Conservation (phyloP, 148 eudicot species). For the Rhododendron kiyosumense region DNA sequence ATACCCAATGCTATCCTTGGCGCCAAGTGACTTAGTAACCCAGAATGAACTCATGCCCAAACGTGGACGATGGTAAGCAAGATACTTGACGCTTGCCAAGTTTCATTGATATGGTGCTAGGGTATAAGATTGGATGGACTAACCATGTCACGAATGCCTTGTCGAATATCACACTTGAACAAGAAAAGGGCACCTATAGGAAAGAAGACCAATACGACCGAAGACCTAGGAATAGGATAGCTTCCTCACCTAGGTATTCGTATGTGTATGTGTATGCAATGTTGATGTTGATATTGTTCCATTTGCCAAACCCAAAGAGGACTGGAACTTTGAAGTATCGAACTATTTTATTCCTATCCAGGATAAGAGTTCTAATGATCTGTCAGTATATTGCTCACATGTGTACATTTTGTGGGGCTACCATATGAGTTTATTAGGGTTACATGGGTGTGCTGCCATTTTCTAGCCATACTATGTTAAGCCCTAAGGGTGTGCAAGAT, state of each 20-base stretch:
- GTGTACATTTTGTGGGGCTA: background rate
- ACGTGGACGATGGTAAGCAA: background rate
- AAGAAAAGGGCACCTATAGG: background rate
- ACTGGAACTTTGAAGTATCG: background rate
- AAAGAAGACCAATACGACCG: background rate
- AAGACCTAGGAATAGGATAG: background rate
- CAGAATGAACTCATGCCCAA: background rate
- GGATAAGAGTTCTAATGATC: background rate
- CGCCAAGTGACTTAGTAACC: background rate
- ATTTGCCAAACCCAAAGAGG: background rate
- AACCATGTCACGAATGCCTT: background rate
- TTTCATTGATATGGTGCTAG: background rate
- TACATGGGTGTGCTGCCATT: background rate
- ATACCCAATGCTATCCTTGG: no score
- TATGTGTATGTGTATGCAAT: background rate
- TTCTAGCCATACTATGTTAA: background rate
- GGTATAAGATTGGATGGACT: background rate
- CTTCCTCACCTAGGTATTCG: background rate
- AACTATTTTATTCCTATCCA: background rate
- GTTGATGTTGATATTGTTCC: background rate
- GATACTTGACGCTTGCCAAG: background rate
- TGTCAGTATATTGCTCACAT: background rate
- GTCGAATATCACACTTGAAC: background rate
- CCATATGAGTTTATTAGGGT: background rate
- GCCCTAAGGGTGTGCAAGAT: constrained; percentile 2